phyloP scores from a whole-genome alignment of 1,284 basidiomycete genomes.

The Veloporphyrellus conicus region DNA sequence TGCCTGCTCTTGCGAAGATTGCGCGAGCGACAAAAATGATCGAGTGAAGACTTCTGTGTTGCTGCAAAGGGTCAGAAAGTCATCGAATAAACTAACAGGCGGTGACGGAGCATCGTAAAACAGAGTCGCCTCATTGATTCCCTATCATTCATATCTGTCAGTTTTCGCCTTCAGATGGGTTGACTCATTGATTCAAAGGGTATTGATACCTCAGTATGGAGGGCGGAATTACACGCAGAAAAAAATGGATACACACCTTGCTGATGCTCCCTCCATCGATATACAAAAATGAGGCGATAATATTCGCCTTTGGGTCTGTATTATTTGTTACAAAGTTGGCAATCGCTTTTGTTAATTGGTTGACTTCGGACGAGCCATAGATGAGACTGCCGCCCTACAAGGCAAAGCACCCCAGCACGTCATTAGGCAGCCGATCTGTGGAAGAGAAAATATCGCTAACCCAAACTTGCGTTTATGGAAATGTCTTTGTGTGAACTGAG shows the following conservation, averaged over 20 bases:
- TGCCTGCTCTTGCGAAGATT: constrained; percentile 17
- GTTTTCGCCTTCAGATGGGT: neutral
- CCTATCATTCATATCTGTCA: constrained; percentile 11
- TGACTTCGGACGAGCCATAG: constrained; percentile 32
- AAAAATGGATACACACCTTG: constrained; percentile 17
- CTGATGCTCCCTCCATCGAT: constrained; percentile 30
- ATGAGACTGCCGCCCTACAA: constrained; percentile 52
- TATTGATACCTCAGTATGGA: neutral
- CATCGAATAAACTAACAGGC: constrained; percentile 43
- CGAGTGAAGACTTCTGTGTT: constrained; percentile 34
- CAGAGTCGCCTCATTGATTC: constrained; percentile 22
- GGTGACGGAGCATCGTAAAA: constrained; percentile 44
- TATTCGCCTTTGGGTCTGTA: constrained; percentile 57
- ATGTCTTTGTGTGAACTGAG: constrained; percentile 49
- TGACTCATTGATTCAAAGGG: neutral
- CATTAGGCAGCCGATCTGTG: neutral
- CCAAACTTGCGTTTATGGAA: constrained; percentile 57
- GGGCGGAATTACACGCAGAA: neutral
- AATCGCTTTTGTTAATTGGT: constrained; percentile 39
- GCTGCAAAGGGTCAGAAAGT: constrained; percentile 33
- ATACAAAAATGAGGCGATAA: constrained; percentile 54
- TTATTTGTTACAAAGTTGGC: constrained; percentile 48
- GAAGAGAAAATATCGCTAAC: constrained; percentile 30
- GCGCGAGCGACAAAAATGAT: constrained; percentile 36
- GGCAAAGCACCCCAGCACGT: constrained; percentile 3